Evolutionary conservation across 164 flowering plant genomes (phyloP), one percentile per base, ranked within the genome.

Genomic region (Tinospora cordifolia): DNA sequence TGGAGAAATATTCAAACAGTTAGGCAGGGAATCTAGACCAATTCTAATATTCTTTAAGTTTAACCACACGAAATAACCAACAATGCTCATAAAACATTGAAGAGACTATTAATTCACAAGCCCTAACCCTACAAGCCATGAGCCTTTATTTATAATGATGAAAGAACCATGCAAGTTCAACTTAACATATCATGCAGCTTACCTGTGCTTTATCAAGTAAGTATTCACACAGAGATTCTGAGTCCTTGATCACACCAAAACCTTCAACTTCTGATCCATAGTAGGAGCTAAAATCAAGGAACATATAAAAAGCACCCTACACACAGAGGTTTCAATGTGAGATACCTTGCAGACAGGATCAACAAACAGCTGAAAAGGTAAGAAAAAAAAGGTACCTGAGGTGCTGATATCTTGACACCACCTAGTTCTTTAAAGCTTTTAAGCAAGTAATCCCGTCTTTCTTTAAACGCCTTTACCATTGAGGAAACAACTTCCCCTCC

Each of bases 251-350:
- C 40, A 64, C 22, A 26, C 98, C 99, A 80, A 94, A 94, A 14
- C 90, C 98, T 71, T 92, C 86, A 49, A 76, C 92, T 64, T 87
- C 84, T 67, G 85, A 68, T 46, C 97, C 99, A 78, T 90, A 94
- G 76, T 86, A 92, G 70, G 82, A 82, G 81, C 97, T 90, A 76
- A 89, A 85, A 77, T 94, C 97, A 40, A 88, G 77, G 75, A 94
- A 94, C 39, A 94, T 81, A 76, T 92, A 94, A 78, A 94, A 94
- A 46, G 99, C 99, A 77, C 99, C 99, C 99, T 94, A 88, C 79
- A 15, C 24, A 41, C n/a, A 10, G 27, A 24, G 25, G 26, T 14
- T 6, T 44, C 4, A 12, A 6, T 49, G 68, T 21, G 41, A 30
- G 41, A 64, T 40, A 27, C 19, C 63, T 54, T 22, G 47, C 63